These are phyloP conservation scores for Mucor indicus DNA, from an alignment of 371 early-diverging fungal genomes.

Conservation along the genomic window DNA sequence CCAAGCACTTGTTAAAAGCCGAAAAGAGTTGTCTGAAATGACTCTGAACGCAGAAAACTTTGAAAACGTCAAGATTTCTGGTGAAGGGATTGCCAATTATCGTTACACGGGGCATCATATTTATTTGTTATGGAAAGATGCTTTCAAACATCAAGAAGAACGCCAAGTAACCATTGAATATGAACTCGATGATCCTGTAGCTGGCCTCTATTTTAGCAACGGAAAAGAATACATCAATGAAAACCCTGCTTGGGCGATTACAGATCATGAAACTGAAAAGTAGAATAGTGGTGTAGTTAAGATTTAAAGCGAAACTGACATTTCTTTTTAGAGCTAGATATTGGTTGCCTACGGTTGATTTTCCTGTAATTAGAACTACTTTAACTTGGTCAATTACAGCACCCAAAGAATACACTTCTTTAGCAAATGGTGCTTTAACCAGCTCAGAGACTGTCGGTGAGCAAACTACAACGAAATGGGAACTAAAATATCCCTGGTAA, in stretches of 20 bases:
- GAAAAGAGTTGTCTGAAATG: slow-evolving; percentile 10
- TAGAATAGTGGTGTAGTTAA: slow-evolving; percentile 9
- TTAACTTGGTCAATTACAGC: slow-evolving; percentile 49
- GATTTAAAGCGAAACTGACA: slow-evolving; percentile 9
- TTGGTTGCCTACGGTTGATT: slow-evolving; percentile 64
- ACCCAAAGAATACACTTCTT: slow-evolving; percentile 30
- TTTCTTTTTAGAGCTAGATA: slow-evolving; percentile 43
- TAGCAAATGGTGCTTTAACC: slow-evolving; percentile 50
- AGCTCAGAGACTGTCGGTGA: slow-evolving; percentile 22
- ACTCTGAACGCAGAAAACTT: slow-evolving; percentile 39
- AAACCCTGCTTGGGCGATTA: slow-evolving; percentile 17
- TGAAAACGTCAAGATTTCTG: slow-evolving; percentile 24
- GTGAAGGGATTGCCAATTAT: slow-evolving; percentile 16
- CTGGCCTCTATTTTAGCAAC: slow-evolving; percentile 31
- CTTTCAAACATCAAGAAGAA: slow-evolving; percentile 28
- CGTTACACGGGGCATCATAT: slow-evolving; percentile 45
- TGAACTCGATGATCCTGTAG: slow-evolving; percentile 35
- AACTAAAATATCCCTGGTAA: slow-evolving; percentile 41
- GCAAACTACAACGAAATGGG: slow-evolving; percentile 41
- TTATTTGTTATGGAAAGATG: slow-evolving; percentile 30
- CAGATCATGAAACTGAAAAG: slow-evolving; percentile 43
- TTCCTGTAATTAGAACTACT: slow-evolving; percentile 50
- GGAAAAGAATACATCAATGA: slow-evolving; percentile 7
- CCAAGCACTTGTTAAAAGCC: slow-evolving; percentile 6
- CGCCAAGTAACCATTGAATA: slow-evolving; percentile 41